phyloP scores from a whole-genome alignment of 2,329 filamentous ascomycete species.

The Fusarium sp. region DNA sequence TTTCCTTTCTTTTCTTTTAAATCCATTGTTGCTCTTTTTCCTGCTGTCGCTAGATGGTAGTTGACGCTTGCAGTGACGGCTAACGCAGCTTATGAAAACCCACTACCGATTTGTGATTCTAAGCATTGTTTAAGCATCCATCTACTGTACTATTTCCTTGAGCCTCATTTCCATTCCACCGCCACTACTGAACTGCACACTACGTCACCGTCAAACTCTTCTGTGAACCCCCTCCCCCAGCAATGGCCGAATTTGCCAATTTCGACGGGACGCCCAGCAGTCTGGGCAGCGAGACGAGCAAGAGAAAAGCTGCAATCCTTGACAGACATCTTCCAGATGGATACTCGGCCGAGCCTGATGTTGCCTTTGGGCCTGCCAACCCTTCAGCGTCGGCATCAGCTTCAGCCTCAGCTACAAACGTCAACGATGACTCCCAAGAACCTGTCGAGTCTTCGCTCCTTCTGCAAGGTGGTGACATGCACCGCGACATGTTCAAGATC shows the following conservation, averaged over 20 bases:
- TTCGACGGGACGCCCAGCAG: conserved; percentile 44
- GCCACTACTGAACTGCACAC: not conserved
- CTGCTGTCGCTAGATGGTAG: conserved; percentile 13
- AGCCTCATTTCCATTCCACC: conserved; percentile 7
- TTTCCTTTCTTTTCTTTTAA: conserved; percentile 1
- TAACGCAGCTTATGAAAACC: conserved; percentile 19
- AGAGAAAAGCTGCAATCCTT: conserved; percentile 52
- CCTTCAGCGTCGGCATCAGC: conserved; percentile 23
- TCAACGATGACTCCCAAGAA: conserved; percentile 52
- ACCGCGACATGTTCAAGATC: conserved; percentile 81
- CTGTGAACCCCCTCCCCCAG: conserved; percentile 6
- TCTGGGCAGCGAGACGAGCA: conserved; percentile 45
- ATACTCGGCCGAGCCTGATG: conserved; percentile 55
- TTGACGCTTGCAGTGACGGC: conserved; percentile 29
- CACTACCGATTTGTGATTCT: conserved; percentile 8
- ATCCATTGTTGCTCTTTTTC: conserved; percentile 16
- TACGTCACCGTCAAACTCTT: conserved; percentile 30
- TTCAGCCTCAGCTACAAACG: conserved; percentile 30
- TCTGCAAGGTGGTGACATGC: conserved; percentile 81
- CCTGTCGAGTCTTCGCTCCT: conserved; percentile 71
- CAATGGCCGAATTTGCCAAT: conserved; percentile 48
- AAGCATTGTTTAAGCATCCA: conserved; percentile 3
- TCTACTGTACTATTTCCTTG: conserved; percentile 3
- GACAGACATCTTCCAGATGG: conserved; percentile 55
- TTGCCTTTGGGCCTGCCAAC: conserved; percentile 43